These are phyloP conservation scores for Pyricularia pennisetigena DNA, from an alignment of 2,329 filamentous ascomycete genomes.

Conservation along the genomic window DNA sequence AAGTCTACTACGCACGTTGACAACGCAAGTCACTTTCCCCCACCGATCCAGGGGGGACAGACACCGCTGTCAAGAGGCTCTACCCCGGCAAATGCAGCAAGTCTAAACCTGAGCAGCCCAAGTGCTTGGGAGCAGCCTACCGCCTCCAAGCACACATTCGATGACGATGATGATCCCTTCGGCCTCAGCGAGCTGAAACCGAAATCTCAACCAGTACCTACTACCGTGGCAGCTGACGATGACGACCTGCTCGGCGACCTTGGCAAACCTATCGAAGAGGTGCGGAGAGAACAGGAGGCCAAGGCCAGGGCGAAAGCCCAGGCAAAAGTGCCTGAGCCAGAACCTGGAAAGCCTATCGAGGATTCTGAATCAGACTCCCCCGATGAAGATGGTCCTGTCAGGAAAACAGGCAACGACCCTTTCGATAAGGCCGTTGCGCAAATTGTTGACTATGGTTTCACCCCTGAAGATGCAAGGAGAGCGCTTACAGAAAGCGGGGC, in stretches of 20 bases:
- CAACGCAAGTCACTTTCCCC: conserved; percentile 55
- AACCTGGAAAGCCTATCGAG: conserved; percentile 48
- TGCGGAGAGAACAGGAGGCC: conserved; percentile 24
- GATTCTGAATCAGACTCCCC: conserved; percentile 35
- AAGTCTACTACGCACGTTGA: conserved; percentile 57
- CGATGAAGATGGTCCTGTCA: conserved; percentile 25
- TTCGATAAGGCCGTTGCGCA: conserved; percentile 78
- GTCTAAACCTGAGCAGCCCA: conserved; percentile 42
- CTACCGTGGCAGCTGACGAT: conserved; percentile 35
- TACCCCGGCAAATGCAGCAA: conserved; percentile 33
- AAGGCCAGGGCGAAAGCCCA: conserved; percentile 15
- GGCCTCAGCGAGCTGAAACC: conserved; percentile 58
- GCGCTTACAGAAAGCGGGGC: conserved; percentile 74
- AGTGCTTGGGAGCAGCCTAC: conserved; percentile 38
- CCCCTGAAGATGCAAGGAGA: conserved; percentile 68
- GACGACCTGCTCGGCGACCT: conserved; percentile 59
- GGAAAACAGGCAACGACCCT: conserved; percentile 36
- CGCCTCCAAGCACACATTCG: conserved; percentile 25
- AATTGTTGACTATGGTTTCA: conserved; percentile 90
- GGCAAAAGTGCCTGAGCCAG: conserved; percentile 23
- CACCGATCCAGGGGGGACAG: conserved; percentile 27
- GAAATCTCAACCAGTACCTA: conserved; percentile 19
- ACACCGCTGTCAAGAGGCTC: conserved; percentile 23
- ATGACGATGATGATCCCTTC: conserved; percentile 82
- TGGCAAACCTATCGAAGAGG: conserved; percentile 53